Base-by-base conservation (phyloP, 1,139 yeast species). In the Debaryomyces udenii region DNA sequence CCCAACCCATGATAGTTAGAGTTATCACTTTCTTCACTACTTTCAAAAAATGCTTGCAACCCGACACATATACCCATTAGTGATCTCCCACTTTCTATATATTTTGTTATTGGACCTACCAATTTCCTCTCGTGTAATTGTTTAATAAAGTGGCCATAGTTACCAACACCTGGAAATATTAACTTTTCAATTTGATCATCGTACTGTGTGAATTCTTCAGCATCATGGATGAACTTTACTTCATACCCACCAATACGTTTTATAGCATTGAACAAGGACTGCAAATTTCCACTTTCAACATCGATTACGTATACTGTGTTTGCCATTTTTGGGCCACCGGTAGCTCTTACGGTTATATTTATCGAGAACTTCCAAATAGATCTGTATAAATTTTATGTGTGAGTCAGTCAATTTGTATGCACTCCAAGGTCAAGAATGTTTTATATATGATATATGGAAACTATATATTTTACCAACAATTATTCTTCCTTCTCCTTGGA, bases 41-140 rank as follows among this genome's bases (percentile, higher is more conserved):
- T 80, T 13, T 66, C 64, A 54, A 91, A 87, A 33, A 93, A 71
- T 1, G 96, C 76, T 61, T 93, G 99, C 44, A 93, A 70, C 3
- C 99, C 99, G 35, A 93, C 98, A 68, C 99, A 93, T 48, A 93
- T 89, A 6, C 99, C 99, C 96, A 93, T 88, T 29, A 93, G 67
- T 9, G 94, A 86, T 52, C 81, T 80, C 1, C 96, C 97, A 14
- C 86, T 71, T 5, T 69, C 64, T 35, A 90, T 81, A 54, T 88
- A 90, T 36, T 74, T 64, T 39, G 64, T 68, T 26, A 93, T 69
- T 0, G 95, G 95, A 26, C 70, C 76, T 9, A 74, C 80, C 43
- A 93, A 80, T 0, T 82, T 79, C 45, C 86, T 74, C 3, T 70
- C 70, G 40, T 74, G 75, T 39, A 93, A 63, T 52, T 86, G 81